These are phyloP conservation scores for Kodamaea restingae DNA, from an alignment of 805 yeast genomes.

Conservation along the genomic window DNA sequence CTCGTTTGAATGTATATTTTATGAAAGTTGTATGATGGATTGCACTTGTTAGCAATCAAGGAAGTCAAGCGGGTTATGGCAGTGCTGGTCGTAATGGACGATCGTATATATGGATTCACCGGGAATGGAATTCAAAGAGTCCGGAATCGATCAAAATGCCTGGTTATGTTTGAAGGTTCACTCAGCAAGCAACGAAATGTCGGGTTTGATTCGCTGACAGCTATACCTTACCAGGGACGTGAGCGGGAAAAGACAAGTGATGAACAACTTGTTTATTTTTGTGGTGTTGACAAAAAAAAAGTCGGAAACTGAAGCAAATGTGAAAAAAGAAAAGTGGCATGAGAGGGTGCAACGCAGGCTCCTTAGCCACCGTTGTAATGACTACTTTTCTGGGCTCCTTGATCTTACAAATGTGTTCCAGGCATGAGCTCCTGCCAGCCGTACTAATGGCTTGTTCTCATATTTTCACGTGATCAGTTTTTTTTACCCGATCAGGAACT, in stretches of 20 bases:
- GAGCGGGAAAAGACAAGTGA: conserved; percentile 5
- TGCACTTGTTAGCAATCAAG: neutral
- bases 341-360: neutral
- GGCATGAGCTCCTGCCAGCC: neutral
- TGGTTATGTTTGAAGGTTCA: neutral
- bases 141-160: neutral
- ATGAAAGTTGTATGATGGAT: neutral
- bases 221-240: conserved; percentile 3
- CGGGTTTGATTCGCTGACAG: neutral
- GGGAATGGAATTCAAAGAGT: neutral
- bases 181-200: neutral
- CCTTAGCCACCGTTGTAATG: neutral
- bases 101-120: neutral
- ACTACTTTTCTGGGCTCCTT: no score
- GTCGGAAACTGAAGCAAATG: neutral
- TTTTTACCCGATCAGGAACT: conserved; percentile 1
- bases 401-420: neutral
- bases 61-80: neutral
- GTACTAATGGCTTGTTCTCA: neutral
- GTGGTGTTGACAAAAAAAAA: conserved; percentile 1
- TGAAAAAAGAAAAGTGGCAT: conserved; percentile 2
- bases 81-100: neutral
- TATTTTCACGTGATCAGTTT: neutral
- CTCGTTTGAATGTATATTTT: neutral
- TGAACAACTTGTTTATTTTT: conserved; percentile 5